Evolutionary conservation across 78 protist species (phyloP).

Genomic region (Dictyostelium brefeldianum): DNA sequence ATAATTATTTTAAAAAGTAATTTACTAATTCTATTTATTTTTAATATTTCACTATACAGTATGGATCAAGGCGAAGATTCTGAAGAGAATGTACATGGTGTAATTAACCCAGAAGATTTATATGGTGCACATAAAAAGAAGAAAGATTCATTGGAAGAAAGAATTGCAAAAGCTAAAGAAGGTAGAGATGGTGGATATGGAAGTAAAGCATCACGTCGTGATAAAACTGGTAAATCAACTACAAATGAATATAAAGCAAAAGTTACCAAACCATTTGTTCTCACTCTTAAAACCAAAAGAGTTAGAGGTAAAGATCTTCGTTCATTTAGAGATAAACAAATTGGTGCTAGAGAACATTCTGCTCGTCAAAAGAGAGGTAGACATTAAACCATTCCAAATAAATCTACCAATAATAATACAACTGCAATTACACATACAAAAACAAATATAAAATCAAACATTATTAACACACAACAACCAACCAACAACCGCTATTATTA

Average conservation of each 20-base stretch:
- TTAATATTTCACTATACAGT: background rate
- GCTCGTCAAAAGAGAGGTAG: slow-evolving; percentile 14
- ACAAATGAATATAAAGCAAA: slow-evolving; percentile 64
- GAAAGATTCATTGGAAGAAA: slow-evolving; percentile 24
- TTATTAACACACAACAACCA: too few relatives aligned
- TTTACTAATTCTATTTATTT: background rate
- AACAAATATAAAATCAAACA: too few relatives aligned
- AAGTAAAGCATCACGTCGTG: slow-evolving; percentile 28
- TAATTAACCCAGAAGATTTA: slow-evolving; percentile 26
- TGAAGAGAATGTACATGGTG: slow-evolving; percentile 27
- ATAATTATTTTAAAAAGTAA: background rate
- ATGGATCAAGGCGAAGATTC: background rate
- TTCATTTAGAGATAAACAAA: slow-evolving; percentile 55
- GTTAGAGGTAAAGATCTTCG: slow-evolving; percentile 46
- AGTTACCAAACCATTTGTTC: slow-evolving; percentile 35
- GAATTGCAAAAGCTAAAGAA: slow-evolving; percentile 27
- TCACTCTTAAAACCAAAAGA: slow-evolving; percentile 14
- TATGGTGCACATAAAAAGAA: slow-evolving; percentile 39
- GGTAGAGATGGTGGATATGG: slow-evolving; percentile 75
- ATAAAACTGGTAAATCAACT: slow-evolving; percentile 44
- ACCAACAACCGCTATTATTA: too few relatives aligned
- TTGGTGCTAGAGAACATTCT: background rate
- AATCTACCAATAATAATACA: too few relatives aligned
- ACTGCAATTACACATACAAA: too few relatives aligned
- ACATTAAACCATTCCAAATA: background rate